Evolutionary conservation across 441 rosid genomes (phyloP).

Genomic region (Arabidopsis hybrid): DNA sequence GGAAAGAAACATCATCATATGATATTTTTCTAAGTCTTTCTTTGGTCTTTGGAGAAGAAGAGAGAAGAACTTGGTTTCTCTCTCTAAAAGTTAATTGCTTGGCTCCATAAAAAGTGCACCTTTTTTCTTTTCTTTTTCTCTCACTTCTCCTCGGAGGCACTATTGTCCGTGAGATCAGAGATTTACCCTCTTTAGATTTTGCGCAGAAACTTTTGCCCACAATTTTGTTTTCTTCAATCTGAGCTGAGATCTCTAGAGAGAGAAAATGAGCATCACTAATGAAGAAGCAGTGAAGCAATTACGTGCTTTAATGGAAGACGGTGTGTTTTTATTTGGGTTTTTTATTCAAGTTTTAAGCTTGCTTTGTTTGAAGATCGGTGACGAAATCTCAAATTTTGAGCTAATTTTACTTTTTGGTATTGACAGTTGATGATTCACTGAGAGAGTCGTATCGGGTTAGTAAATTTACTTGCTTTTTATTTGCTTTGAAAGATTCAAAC

Average conservation of each 20-base stretch:
- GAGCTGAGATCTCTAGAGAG: conserved; percentile 36
- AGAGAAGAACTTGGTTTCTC: conserved; percentile 25
- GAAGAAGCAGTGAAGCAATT: conserved; percentile 80
- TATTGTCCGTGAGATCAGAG: conserved; percentile 42
- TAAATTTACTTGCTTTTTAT: conserved; percentile 22
- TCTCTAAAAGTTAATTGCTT: conserved; percentile 15
- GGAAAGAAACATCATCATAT: neutral
- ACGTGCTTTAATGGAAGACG: conserved; percentile 68
- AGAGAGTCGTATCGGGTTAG: conserved; percentile 78
- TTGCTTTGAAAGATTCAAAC: conserved; percentile 16
- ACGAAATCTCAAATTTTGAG: neutral
- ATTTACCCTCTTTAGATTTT: conserved; percentile 35
- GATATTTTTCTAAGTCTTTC: conserved; percentile 1
- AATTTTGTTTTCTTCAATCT: conserved; percentile 18
- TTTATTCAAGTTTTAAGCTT: conserved; percentile 22
- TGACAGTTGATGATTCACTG: conserved; percentile 77
- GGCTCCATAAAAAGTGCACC: neutral
- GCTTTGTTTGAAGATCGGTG: conserved; percentile 20
- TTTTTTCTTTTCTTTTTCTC: conserved; percentile 1
- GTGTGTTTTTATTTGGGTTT: conserved; percentile 50
- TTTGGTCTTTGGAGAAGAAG: neutral
- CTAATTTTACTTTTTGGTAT: conserved; percentile 23
- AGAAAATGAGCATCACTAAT: conserved; percentile 57
- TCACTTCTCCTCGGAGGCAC: conserved; percentile 26
- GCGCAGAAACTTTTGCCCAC: conserved; percentile 19